These are phyloP conservation scores for Leptodontidium sp. DNA, from an alignment of 2,329 filamentous ascomycete genomes.

Conservation along the genomic window DNA sequence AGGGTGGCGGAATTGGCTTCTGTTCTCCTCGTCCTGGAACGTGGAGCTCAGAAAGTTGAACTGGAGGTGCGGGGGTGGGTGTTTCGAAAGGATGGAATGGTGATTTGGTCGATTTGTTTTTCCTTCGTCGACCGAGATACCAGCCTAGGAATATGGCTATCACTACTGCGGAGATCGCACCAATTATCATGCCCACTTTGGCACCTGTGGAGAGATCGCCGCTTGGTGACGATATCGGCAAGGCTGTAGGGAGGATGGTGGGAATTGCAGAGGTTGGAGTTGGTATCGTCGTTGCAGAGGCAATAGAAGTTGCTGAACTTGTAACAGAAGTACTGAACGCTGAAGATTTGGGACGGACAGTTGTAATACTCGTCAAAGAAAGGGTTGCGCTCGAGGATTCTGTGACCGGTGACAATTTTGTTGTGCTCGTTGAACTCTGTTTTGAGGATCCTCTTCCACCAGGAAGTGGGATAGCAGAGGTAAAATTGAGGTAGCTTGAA, in stretches of 20 bases:
- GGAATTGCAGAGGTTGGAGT: background rate
- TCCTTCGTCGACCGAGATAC: background rate
- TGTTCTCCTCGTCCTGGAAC: constrained; percentile 12
- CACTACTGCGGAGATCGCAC: background rate
- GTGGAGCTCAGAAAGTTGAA: constrained; percentile 11
- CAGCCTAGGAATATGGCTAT: constrained; percentile 14
- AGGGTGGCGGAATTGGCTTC: background rate
- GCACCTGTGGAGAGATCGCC: background rate
- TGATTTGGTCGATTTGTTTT: constrained; percentile 5
- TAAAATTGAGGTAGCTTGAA: constrained; percentile 8
- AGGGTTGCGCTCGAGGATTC: no score
- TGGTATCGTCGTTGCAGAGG: background rate
- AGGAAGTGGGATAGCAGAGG: background rate
- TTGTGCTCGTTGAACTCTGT: background rate
- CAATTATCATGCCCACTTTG: constrained; percentile 1
- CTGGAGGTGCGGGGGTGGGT: background rate
- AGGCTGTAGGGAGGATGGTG: background rate
- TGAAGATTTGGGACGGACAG: no score
- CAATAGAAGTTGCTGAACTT: no score
- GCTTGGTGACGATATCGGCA: background rate
- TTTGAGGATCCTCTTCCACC: background rate
- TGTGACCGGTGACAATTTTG: no score
- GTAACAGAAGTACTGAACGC: no score
- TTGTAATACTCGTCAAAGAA: no score
- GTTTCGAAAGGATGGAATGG: background rate